Conservation (phyloP, 805 yeast species). For the Cyberlindnera subsufficiens region DNA sequence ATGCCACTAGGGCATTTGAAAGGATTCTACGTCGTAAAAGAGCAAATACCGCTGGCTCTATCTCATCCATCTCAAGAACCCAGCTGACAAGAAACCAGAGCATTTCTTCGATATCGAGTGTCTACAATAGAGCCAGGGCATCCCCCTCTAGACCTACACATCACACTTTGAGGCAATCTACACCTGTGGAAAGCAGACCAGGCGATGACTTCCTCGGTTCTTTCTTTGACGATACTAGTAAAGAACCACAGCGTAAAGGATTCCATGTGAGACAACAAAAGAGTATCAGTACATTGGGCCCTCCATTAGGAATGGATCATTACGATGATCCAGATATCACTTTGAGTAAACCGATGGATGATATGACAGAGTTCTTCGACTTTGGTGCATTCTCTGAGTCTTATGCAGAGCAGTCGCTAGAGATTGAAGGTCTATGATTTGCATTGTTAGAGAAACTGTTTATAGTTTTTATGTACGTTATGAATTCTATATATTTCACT, state of each 20-base stretch:
- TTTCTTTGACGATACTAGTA: constrained; percentile 16
- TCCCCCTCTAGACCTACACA: constrained; percentile 18
- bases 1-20: constrained; percentile 22
- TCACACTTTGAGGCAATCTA: constrained; percentile 13
- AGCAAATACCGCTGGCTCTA: constrained; percentile 21
- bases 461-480: background rate
- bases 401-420: background rate
- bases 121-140: constrained; percentile 10
- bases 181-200: constrained; percentile 13
- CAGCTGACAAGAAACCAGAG: constrained; percentile 19
- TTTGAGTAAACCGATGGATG: constrained; percentile 1
- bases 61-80: constrained; percentile 6
- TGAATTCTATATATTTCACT: constrained; percentile 2
- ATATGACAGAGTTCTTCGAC: constrained; percentile 18
- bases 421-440: background rate
- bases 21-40: constrained; percentile 21
- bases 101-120: constrained; percentile 18
- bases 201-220: constrained; percentile 13
- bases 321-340: background rate
- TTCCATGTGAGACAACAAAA: constrained; percentile 10
- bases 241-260: constrained; percentile 3
- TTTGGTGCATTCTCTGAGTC: constrained; percentile 20
- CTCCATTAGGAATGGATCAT: constrained; percentile 14
- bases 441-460: background rate
- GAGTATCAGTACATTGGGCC: constrained; percentile 18